Evolutionary conservation across 2,329 filamentous ascomycete genomes (phyloP), one percentile per base, ranked within the genome.

Genomic region (Leptosphaerulina australis): DNA sequence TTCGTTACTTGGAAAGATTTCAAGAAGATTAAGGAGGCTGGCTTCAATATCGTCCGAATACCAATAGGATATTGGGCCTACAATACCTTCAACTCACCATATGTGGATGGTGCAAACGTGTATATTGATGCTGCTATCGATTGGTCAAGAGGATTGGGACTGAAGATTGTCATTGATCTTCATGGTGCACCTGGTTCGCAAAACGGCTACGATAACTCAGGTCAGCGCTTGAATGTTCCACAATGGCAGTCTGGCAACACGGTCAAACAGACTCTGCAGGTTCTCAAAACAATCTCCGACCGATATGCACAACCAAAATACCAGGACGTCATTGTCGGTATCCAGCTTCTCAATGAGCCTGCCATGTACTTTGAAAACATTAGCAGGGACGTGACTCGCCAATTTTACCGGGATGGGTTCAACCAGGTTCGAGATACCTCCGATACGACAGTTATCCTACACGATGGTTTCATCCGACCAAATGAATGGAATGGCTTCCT

Each of bases 141-240:
- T 36, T 85, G 82, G 82, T 79, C 82, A 4, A 65, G 80, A 31
- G 71, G 72, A 26, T 71, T 78, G 0, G 78, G 79, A 1, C 63
- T 84, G 28, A 82, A 83, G 64, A 75, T 85, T n/a, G 73, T 83
- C 60, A 79, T 85, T 36, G 83, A 85, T 58, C 73, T 84, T 5
- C 83, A 85, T 62, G 81, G 80, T 25, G 79, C 78, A 3, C 82
- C 80, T 11, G 79, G 79, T 22, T 80, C 77, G 1, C 83, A 85
- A 56, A 85, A 85, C 55, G 83, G 83, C 8, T 85, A 82, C 62
- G 83, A 86, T 66, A 85, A 86, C 67, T 83, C 79, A 30, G 84
- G 84, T 2, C 78, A 81, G 49, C 73, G 72, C 57, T 74, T 73
- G 39, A 58, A 55, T 39, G 75, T 48, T 12, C 76, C 75, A 53